Percentiles rank a stretch among this genome's conserved stretches.
phyloP scores from a whole-genome alignment of 345 rosid genomes.

The Lagerstroemia speciosa region DNA sequence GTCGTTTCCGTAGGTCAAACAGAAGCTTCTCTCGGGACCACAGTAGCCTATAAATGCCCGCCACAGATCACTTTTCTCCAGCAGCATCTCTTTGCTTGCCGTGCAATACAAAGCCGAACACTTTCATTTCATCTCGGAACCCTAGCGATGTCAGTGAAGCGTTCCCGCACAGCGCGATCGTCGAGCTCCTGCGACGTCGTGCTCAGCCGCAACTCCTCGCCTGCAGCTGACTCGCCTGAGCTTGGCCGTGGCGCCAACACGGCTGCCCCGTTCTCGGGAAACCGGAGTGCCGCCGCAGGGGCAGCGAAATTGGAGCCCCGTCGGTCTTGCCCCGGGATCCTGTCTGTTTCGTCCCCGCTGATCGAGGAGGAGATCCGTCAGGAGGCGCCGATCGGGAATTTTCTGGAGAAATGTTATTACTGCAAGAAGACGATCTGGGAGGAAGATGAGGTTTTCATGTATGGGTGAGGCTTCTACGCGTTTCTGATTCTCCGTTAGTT shows the following conservation, averaged over 20 bases:
- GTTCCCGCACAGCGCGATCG: conserved; percentile 21
- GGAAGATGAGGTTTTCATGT: conserved; percentile 25
- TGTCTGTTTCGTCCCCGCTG: conserved; percentile 18
- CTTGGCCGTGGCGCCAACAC: too few species aligned
- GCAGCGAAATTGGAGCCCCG: background rate
- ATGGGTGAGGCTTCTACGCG: conserved; percentile 18
- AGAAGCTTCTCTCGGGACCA: conserved; percentile 17
- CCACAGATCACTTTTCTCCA: background rate
- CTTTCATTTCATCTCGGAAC: background rate
- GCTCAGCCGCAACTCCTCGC: background rate
- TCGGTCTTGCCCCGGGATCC: conserved; percentile 10
- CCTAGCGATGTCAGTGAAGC: conserved; percentile 27
- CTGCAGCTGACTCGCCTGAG: too few species aligned
- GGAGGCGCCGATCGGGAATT: conserved; percentile 12
- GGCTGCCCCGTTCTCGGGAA: conserved; percentile 1
- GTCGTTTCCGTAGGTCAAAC: background rate
- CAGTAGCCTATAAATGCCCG: conserved; percentile 16
- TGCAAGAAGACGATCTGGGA: conserved; percentile 25
- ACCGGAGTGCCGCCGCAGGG: background rate
- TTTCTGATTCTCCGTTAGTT: background rate
- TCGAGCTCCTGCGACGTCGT: conserved; percentile 16
- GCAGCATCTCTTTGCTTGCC: too few species aligned
- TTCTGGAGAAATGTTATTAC: conserved; percentile 24
- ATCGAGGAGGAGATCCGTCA: conserved; percentile 6
- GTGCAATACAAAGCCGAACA: too few species aligned